Conservation (phyloP, 306 rosid species). For the Castanea sativa region DNA sequence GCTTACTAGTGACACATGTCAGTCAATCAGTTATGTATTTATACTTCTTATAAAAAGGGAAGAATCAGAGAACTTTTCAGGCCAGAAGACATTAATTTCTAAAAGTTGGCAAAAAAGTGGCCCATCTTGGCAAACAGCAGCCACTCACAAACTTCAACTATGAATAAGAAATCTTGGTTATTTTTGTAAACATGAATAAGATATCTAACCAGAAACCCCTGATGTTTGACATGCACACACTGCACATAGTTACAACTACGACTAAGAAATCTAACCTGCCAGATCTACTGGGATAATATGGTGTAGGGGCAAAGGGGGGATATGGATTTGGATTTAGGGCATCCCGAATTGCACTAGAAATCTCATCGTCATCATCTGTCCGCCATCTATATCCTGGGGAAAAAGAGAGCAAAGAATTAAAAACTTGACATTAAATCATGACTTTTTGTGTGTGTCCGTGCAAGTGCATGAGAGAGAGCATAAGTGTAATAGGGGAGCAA, state of each 20-base stretch:
- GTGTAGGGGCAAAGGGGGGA: constrained; percentile 54
- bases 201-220: constrained; percentile 3
- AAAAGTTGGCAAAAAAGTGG: neutral
- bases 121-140: constrained; percentile 1
- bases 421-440: constrained; percentile 7
- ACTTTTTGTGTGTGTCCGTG: neutral
- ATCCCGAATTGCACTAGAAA: constrained; percentile 45
- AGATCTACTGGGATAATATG: constrained; percentile 39
- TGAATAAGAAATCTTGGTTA: neutral
- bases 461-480: neutral
- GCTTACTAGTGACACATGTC: neutral
- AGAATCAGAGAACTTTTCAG: neutral
- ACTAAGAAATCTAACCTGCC: constrained; percentile 39
- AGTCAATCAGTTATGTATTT: neutral
- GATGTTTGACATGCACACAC: constrained; percentile 11
- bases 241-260: constrained; percentile 6
- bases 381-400: constrained; percentile 53
- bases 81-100: constrained; percentile 4
- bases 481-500: neutral
- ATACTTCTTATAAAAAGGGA: neutral
- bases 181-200: neutral
- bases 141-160: constrained; percentile 15
- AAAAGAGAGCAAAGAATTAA: constrained; percentile 13
- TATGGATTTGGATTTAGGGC: constrained; percentile 38
- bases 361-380: constrained; percentile 46